Evolutionary conservation across 2,329 filamentous ascomycete species (phyloP).

Genomic region (Fusarium metavorans): DNA sequence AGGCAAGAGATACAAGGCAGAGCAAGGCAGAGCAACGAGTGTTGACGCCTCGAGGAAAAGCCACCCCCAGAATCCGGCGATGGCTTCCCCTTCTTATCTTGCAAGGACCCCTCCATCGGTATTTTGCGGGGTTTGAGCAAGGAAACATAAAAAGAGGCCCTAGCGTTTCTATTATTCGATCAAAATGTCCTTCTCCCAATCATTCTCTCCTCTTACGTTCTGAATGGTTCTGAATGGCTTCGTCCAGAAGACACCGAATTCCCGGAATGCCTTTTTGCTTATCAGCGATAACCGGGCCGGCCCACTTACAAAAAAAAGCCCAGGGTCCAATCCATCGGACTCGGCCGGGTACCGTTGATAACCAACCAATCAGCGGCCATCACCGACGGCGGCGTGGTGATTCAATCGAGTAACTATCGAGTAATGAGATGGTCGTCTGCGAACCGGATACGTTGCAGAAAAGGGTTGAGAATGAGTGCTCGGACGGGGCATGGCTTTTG

Average conservation of each 20-base stretch:
- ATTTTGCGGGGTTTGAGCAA: slow-evolving; percentile 9
- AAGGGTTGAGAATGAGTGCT: slow-evolving; percentile 4
- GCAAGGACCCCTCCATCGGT: slow-evolving; percentile 10
- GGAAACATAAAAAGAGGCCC: neutral
- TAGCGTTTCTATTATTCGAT: slow-evolving; percentile 31
- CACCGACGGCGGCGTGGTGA: slow-evolving; percentile 44
- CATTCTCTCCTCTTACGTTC: neutral
- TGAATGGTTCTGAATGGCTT: neutral
- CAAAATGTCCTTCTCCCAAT: slow-evolving; percentile 24
- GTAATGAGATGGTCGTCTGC: slow-evolving; percentile 46
- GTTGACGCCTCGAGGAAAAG: slow-evolving; percentile 3
- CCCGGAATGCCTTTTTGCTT: slow-evolving; percentile 4
- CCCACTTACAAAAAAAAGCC: slow-evolving; percentile 26
- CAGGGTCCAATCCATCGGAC: slow-evolving; percentile 40
- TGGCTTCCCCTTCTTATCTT: slow-evolving; percentile 27
- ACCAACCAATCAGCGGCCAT: slow-evolving; percentile 40
- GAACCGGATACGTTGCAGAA: neutral
- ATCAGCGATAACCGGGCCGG: slow-evolving; percentile 17
- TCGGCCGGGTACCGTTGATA: slow-evolving; percentile 37
- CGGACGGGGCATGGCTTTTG: neutral
- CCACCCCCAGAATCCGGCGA: slow-evolving; percentile 27
- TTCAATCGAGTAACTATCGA: slow-evolving; percentile 62
- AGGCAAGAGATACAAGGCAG: neutral
- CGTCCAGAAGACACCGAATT: slow-evolving; percentile 6
- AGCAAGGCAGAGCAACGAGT: slow-evolving; percentile 12